phyloP scores from a whole-genome alignment of 805 yeast genomes.

The Spathaspora sp. region DNA sequence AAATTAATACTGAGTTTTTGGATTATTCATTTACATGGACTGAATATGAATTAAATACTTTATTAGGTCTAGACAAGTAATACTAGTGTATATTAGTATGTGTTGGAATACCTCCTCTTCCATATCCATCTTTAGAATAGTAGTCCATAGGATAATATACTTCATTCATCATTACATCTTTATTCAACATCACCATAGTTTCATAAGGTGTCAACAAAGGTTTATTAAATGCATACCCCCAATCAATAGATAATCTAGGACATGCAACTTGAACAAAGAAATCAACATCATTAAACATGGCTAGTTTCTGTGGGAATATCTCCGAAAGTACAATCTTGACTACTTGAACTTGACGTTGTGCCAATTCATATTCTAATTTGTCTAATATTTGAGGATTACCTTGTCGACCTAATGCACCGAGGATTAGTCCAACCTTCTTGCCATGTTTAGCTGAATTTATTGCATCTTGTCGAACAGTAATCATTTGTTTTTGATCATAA shows the following conservation, averaged over 20 bases:
- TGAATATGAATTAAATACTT: slow-evolving; percentile 57
- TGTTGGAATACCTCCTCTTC: slow-evolving; percentile 74
- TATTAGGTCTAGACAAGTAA: slow-evolving; percentile 45
- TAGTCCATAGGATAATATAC: slow-evolving; percentile 93
- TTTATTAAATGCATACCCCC: slow-evolving; percentile 96
- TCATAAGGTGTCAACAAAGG: slow-evolving; percentile 95
- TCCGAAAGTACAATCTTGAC: slow-evolving; percentile 86
- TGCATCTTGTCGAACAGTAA: slow-evolving; percentile 70
- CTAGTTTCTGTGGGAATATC: slow-evolving; percentile 86
- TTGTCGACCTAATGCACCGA: slow-evolving; percentile 95
- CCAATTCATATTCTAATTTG: slow-evolving; percentile 55
- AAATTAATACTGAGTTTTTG: slow-evolving; percentile 36
- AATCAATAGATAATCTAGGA: slow-evolving; percentile 91
- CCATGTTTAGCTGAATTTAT: slow-evolving; percentile 57
- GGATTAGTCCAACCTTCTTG: slow-evolving; percentile 71
- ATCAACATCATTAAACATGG: slow-evolving; percentile 90
- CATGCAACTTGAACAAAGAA: slow-evolving; percentile 97
- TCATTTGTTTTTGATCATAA: slow-evolving; percentile 84
- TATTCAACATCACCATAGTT: slow-evolving; percentile 81
- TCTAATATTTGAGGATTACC: slow-evolving; percentile 79
- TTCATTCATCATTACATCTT: slow-evolving; percentile 63
- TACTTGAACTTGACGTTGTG: slow-evolving; percentile 56
- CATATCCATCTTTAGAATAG: slow-evolving; percentile 85
- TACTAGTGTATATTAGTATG: slow-evolving; percentile 15
- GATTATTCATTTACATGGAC: slow-evolving; percentile 46